Conservation (phyloP, 1,284 basidiomycete genomes). For the Malassezia psittaci region DNA sequence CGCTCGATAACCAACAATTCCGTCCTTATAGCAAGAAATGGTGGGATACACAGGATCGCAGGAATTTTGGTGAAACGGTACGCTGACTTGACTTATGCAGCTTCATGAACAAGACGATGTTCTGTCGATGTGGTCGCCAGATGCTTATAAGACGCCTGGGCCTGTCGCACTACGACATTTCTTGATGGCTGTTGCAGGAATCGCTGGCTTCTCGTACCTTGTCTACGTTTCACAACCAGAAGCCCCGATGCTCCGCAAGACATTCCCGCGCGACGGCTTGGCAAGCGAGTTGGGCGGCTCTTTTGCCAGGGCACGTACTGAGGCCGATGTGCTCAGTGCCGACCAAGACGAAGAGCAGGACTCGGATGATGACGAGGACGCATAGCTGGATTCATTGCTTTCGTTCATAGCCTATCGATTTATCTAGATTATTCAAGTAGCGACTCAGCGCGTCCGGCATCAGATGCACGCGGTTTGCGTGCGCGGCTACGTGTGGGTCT, state of each 20-base stretch:
- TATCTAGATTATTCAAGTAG: neutral
- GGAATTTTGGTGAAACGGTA: conserved; percentile 43
- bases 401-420: conserved; percentile 5
- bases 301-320: neutral
- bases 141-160: conserved; percentile 33
- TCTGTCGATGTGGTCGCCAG: conserved; percentile 46
- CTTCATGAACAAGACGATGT: conserved; percentile 44
- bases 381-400: conserved; percentile 1
- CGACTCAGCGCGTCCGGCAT: conserved; percentile 10
- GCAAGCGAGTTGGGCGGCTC: conserved; percentile 29
- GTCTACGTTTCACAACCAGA: conserved; percentile 34
- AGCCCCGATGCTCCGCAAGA: conserved; percentile 37
- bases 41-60: conserved; percentile 47
- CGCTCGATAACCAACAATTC: conserved; percentile 28
- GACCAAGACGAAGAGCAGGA: conserved; percentile 2
- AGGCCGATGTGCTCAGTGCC: neutral
- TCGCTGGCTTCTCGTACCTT: conserved; percentile 23
- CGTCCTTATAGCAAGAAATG: conserved; percentile 39
- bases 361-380: conserved; percentile 5
- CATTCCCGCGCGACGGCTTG: conserved; percentile 43
- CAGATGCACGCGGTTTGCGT: neutral
- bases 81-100: conserved; percentile 23
- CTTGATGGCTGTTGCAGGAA: conserved; percentile 25
- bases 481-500: neutral
- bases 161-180: conserved; percentile 36